These are phyloP conservation scores for Globisporangium carolinianum DNA, from an alignment of 352 stramenopile genomes.

Conservation along the genomic window DNA sequence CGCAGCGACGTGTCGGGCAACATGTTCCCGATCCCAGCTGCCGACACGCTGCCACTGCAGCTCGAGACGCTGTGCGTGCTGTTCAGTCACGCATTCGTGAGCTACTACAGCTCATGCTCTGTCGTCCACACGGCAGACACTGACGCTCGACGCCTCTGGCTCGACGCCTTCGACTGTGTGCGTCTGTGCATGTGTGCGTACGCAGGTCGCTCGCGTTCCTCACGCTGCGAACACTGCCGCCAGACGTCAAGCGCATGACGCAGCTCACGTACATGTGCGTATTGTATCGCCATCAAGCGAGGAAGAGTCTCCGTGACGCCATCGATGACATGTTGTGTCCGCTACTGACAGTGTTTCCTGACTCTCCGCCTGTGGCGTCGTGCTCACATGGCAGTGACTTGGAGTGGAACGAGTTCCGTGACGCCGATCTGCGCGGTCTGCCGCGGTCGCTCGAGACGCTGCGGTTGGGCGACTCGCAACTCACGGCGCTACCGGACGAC, in stretches of 20 bases:
- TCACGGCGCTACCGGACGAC: constrained; percentile 18
- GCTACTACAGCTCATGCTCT: background rate
- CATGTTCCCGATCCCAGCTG: constrained; percentile 13
- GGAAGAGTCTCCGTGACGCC: too few species aligned
- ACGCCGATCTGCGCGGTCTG: constrained; percentile 15
- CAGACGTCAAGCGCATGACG: constrained; percentile 14
- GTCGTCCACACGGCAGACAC: background rate
- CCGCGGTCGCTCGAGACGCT: constrained; percentile 21
- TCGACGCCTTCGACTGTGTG: background rate
- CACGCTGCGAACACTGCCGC: constrained; percentile 10
- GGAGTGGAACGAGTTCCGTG: constrained; percentile 26
- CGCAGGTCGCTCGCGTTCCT: constrained; percentile 4
- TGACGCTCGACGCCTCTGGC: background rate
- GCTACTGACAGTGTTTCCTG: background rate
- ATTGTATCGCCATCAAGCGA: too few species aligned
- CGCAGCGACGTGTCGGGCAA: constrained; percentile 18
- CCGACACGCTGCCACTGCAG: constrained; percentile 14
- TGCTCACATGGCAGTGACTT: constrained; percentile 18
- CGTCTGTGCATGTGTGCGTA: too few species aligned
- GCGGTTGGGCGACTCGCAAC: constrained; percentile 12
- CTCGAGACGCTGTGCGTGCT: constrained; percentile 16
- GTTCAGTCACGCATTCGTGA: background rate
- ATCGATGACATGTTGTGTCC: background rate
- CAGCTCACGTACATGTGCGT: constrained; percentile 19
- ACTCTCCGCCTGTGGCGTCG: background rate